phyloP scores from a whole-genome alignment of 2,329 filamentous ascomycete species.

The Curvularia spicifera region DNA sequence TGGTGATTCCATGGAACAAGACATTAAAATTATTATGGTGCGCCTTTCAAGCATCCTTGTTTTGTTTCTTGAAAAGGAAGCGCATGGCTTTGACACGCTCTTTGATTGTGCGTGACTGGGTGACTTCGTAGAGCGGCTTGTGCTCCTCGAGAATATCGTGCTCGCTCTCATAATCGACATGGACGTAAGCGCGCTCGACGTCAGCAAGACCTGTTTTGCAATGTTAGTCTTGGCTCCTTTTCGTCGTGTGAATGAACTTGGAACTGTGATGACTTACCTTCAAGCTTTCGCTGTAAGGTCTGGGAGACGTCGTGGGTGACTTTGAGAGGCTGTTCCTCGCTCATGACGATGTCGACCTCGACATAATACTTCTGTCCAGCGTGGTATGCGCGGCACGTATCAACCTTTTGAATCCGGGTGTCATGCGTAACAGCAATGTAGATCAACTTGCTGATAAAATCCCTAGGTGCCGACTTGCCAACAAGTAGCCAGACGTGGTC shows the following conservation, averaged over 20 bases:
- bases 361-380: conserved; percentile 68
- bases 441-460: conserved; percentile 63
- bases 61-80: conserved; percentile 28
- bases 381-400: conserved; percentile 67
- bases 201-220: conserved; percentile 36
- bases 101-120: conserved; percentile 42
- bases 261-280: conserved; percentile 49
- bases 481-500: conserved; percentile 68
- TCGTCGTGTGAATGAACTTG: neutral
- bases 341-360: conserved; percentile 68
- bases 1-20: neutral
- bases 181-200: conserved; percentile 57
- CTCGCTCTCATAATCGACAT: conserved; percentile 56
- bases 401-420: conserved; percentile 62
- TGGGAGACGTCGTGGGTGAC: conserved; percentile 67
- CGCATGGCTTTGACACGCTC: conserved; percentile 40
- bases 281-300: conserved; percentile 65
- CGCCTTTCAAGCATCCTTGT: neutral
- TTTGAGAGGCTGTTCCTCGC: conserved; percentile 61
- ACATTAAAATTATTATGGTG: neutral
- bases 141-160: conserved; percentile 51
- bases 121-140: conserved; percentile 48
- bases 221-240: conserved; percentile 12
- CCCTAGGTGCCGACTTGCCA: conserved; percentile 65
- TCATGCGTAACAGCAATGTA: conserved; percentile 64